Base-by-base conservation (phyloP, 2,329 filamentous ascomycete genomes). In the Colletotrichum eleusines region DNA sequence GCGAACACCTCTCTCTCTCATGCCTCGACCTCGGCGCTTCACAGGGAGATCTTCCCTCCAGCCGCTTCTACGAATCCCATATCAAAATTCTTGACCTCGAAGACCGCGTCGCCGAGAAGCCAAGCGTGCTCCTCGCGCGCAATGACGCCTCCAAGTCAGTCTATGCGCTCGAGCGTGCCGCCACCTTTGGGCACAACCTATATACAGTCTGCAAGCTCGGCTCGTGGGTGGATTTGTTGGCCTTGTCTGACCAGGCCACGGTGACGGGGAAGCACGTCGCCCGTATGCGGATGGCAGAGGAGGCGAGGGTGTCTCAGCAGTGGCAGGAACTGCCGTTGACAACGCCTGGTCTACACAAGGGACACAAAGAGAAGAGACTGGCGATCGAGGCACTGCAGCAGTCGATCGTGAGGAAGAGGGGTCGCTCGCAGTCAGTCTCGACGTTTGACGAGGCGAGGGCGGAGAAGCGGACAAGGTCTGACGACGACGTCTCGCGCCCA, bases 181-280 rank as follows among this genome's bases (percentile, higher is more conserved):
- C 84, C 20, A 79, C 82, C 57, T 33, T 33, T 6, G 51, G 46
- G 18, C 33, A 51, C n/a, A 86, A 86, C 0, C 82, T 91, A 4
- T 95, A 93, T 77, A 87, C 88, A 14, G 78, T 94, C 33, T 94
- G 91, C 78, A 90, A 88, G 75, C 82, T 96, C 53, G 91, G 89
- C 2, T 79, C 83, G 26, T 93, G 91, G 91, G 85, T 92, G 28
- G 87, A 90, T 72, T 77, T 91, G 62, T 84, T 86, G 44, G 81
- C 84, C 8, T 81, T 94, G 35, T 80, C 81, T 31, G 77, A 79
- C 14, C 78, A 83, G 48, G 87, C 89, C 48, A 88, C 86, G 0
- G 84, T 82, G 2, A 81, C 82, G 18, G 84, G 80, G 71, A 75
- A 77, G 65, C 76, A 78, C 60, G 76, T 80, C 20, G 40, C 31